These are phyloP conservation scores for Nannochloropsis oceanica DNA, from an alignment of 108 stramenopile genomes.

Conservation along the genomic window DNA sequence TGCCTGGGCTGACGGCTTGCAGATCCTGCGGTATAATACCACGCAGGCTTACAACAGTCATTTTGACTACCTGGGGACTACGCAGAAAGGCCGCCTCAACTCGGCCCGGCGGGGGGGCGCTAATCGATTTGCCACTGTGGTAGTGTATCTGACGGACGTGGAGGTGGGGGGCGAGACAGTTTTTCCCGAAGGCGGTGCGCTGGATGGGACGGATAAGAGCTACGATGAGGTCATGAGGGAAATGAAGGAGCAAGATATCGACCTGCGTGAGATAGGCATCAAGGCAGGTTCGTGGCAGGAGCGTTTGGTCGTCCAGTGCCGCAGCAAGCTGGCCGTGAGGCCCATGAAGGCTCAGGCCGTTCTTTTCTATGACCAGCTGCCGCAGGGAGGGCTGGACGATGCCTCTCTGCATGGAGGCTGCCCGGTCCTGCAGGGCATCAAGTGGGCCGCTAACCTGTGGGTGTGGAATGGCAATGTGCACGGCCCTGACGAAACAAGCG, in stretches of 20 bases:
- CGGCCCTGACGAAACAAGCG: not conserved
- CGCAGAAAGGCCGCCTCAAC: conserved; percentile 33
- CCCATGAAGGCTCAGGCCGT: conserved; percentile 62
- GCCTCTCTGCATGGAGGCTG: conserved; percentile 76
- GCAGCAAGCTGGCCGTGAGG: conserved; percentile 41
- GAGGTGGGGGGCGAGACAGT: conserved; percentile 84
- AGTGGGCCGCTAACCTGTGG: conserved; percentile 86
- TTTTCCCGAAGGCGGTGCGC: conserved; percentile 42
- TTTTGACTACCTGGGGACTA: conserved; percentile 58
- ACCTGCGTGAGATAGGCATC: not conserved
- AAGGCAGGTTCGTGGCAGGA: conserved; percentile 10
- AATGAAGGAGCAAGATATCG: not conserved
- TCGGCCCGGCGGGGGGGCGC: conserved; percentile 43
- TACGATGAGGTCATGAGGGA: conserved; percentile 21
- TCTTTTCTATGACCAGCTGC: conserved; percentile 47
- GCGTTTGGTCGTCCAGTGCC: conserved; percentile 38
- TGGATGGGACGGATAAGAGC: conserved; percentile 21
- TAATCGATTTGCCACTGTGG: conserved; percentile 84
- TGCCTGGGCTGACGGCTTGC: conserved; percentile 69
- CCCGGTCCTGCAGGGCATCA: conserved; percentile 61
- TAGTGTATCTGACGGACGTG: conserved; percentile 84
- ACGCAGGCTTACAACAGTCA: conserved; percentile 76
- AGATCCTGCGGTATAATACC: conserved; percentile 79
- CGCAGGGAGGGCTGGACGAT: conserved; percentile 43
- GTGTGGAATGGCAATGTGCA: conserved; percentile 52